phyloP scores from a whole-genome alignment of 2,329 filamentous ascomycete species.

The Tetracladium maxilliforme region DNA sequence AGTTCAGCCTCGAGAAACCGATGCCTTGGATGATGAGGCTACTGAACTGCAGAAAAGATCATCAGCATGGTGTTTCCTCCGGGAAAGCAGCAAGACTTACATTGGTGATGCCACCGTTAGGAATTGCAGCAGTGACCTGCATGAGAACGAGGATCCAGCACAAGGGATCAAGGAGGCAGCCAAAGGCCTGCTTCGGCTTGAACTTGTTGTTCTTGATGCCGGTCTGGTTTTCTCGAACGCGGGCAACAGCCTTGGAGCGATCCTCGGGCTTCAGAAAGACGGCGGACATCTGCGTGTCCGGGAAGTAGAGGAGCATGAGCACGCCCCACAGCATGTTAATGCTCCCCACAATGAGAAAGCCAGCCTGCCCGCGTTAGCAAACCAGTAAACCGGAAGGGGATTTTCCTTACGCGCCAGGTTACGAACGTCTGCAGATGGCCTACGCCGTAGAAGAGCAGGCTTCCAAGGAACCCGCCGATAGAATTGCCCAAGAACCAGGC shows the following conservation, averaged over 20 bases:
- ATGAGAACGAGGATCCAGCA: slow-evolving; percentile 22
- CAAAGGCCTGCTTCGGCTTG: slow-evolving; percentile 26
- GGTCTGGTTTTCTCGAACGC: slow-evolving; percentile 28
- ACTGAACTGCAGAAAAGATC: too few species aligned
- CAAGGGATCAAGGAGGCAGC: slow-evolving; percentile 26
- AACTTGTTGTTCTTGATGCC: slow-evolving; percentile 34
- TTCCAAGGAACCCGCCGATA: slow-evolving; percentile 30
- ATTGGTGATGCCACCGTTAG: too few species aligned
- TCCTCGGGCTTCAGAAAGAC: slow-evolving; percentile 20
- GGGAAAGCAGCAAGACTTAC: too few species aligned
- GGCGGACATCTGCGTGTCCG: slow-evolving; percentile 22
- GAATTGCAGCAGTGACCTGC: too few species aligned
- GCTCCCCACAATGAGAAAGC: slow-evolving; percentile 14
- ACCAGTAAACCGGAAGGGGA: slow-evolving; percentile 30
- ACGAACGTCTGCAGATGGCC: slow-evolving; percentile 28
- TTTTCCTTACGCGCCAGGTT: slow-evolving; percentile 31
- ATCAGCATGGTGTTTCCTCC: too few species aligned
- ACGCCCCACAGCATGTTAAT: slow-evolving; percentile 13
- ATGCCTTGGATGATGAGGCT: too few species aligned
- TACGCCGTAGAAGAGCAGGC: slow-evolving; percentile 32
- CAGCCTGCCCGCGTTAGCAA: slow-evolving; percentile 22
- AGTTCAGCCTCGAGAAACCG: too few species aligned
- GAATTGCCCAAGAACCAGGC: slow-evolving; percentile 45
- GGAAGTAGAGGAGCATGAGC: slow-evolving; percentile 20
- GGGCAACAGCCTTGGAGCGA: slow-evolving; percentile 17